Percentiles rank a stretch among this genome's conserved stretches.
phyloP scores from a whole-genome alignment of 2,329 filamentous ascomycete species.

The Fusarium sp. region DNA sequence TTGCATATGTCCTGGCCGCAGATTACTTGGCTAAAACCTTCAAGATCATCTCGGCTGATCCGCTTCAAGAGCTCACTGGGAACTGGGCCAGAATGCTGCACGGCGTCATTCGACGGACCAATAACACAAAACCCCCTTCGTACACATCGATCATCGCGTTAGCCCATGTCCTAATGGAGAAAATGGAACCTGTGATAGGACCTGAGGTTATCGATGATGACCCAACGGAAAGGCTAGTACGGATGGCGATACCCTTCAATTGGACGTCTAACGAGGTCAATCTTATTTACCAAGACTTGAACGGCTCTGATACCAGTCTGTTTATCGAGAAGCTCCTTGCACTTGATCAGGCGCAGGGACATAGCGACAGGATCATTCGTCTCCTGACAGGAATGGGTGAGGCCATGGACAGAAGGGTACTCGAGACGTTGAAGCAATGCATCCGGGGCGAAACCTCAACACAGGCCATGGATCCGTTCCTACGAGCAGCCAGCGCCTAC shows the following conservation, averaged over 20 bases:
- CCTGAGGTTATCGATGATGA: constrained; percentile 57
- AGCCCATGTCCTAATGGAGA: constrained; percentile 61
- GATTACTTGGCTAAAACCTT: constrained; percentile 73
- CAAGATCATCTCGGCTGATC: constrained; percentile 74
- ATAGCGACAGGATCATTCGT: constrained; percentile 70
- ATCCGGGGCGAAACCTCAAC: constrained; percentile 63
- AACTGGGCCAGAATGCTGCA: constrained; percentile 71
- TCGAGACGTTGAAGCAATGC: constrained; percentile 66
- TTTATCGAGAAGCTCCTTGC: constrained; percentile 77
- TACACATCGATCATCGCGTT: constrained; percentile 69
- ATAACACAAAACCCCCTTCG: constrained; percentile 65
- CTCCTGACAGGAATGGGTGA: constrained; percentile 69
- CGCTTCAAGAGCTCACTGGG: constrained; percentile 63
- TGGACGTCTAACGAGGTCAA: constrained; percentile 65
- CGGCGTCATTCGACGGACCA: constrained; percentile 65
- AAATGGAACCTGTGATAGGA: constrained; percentile 59
- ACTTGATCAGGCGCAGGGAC: constrained; percentile 69
- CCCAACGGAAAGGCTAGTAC: constrained; percentile 57
- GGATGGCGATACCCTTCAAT: constrained; percentile 56
- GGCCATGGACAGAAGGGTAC: constrained; percentile 67
- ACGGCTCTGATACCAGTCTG: constrained; percentile 58
- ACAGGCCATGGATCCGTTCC: constrained; percentile 67
- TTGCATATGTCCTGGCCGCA: constrained; percentile 70
- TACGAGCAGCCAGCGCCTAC: constrained; percentile 71
- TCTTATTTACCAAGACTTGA: constrained; percentile 60